These are phyloP conservation scores for Lepidopterella palustris DNA, from an alignment of 495 filamentous ascomycete species.

Conservation along the genomic window DNA sequence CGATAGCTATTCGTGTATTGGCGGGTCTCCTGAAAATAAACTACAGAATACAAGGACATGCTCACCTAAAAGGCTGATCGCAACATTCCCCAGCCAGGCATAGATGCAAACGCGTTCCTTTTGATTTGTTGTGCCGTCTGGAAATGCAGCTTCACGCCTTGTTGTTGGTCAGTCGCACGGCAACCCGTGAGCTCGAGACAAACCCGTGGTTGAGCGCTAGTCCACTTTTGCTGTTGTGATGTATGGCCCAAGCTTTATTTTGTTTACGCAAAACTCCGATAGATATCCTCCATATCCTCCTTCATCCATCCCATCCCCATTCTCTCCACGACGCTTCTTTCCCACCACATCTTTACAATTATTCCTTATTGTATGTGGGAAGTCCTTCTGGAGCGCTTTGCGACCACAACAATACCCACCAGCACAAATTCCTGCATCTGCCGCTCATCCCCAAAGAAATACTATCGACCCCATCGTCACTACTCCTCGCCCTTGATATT, in stretches of 20 bases:
- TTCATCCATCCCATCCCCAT: constrained; percentile 9
- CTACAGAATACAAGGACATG: neutral
- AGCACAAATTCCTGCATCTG: neutral
- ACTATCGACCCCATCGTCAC: neutral
- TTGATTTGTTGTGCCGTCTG: no score
- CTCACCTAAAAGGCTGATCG: neutral
- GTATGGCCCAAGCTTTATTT: neutral
- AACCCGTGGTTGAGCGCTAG: neutral
- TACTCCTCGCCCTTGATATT: neutral
- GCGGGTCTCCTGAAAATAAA: neutral
- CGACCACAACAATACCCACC: constrained; percentile 6
- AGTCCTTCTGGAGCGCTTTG: constrained; percentile 1
- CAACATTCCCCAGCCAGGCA: neutral
- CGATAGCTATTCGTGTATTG: no score
- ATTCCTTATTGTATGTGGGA: constrained; percentile 12
- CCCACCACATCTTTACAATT: constrained; percentile 22
- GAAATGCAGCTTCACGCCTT: no score
- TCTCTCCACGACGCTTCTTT: constrained; percentile 4
- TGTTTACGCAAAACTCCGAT: neutral
- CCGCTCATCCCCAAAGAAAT: neutral
- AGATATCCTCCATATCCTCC: neutral
- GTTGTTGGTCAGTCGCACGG: no score
- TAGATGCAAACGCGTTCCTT: neutral
- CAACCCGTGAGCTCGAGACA: no score
- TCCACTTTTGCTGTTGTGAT: no score